Evolutionary conservation across 139 green algal species (phyloP).

Genomic region (Asterochloris sp.): DNA sequence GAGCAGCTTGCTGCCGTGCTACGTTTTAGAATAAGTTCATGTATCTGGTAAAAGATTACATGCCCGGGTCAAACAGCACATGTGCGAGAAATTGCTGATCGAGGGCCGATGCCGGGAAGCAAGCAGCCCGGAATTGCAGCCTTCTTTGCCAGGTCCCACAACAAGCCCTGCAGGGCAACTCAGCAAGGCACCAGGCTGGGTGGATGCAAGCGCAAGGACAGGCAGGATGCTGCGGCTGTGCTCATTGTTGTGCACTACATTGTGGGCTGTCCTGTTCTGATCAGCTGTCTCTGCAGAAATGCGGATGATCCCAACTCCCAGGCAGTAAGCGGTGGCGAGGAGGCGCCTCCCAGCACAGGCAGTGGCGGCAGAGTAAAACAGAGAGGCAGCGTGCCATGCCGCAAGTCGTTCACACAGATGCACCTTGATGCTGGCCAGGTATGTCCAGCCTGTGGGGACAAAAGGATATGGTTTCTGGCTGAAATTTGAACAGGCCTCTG

Average conservation of each 20-base stretch:
- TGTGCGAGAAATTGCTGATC: too few species aligned
- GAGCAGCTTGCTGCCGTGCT: too few species aligned
- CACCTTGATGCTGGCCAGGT: conserved; percentile 48
- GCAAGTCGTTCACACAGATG: conserved; percentile 29
- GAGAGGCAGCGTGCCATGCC: neutral
- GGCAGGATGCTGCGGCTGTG: neutral
- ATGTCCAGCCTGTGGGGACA: neutral
- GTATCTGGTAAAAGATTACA: too few species aligned
- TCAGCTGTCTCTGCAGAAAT: neutral
- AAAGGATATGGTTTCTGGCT: neutral
- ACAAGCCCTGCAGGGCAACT: too few species aligned
- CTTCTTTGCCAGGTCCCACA: too few species aligned
- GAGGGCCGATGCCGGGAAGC: too few species aligned
- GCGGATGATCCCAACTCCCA: neutral
- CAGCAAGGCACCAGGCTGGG: too few species aligned
- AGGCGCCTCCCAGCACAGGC: neutral
- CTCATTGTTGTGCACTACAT: neutral
- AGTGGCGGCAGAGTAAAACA: neutral
- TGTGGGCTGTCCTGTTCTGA: neutral
- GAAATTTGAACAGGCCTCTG: too few species aligned
- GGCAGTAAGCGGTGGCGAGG: neutral
- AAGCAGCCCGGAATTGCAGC: too few species aligned
- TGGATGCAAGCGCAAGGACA: too few species aligned
- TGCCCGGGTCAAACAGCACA: too few species aligned
- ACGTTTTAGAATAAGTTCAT: too few species aligned